phyloP scores from a whole-genome alignment of 2,329 filamentous ascomycete species.

The Trichophyton schoenleinii region DNA sequence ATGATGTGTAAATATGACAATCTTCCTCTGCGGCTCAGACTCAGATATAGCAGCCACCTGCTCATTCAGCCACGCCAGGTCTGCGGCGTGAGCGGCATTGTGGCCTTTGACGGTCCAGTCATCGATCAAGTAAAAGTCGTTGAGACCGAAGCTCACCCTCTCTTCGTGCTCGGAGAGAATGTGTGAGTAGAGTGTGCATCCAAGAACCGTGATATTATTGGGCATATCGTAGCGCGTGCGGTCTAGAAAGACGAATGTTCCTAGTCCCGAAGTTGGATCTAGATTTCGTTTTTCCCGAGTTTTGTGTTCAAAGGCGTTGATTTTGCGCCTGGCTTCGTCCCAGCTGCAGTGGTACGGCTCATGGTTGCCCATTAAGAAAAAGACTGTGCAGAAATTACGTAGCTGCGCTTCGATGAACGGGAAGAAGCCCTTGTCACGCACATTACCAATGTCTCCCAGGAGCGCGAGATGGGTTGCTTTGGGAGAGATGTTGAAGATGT shows the following conservation, averaged over 20 bases:
- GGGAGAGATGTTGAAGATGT: slow-evolving; percentile 37
- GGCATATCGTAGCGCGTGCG: slow-evolving; percentile 30
- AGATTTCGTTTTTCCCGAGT: neutral
- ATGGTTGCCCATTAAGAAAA: slow-evolving; percentile 46
- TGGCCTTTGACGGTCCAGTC: slow-evolving; percentile 26
- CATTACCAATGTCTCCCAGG: slow-evolving; percentile 45
- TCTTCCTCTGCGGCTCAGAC: slow-evolving; percentile 23
- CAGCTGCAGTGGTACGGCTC: slow-evolving; percentile 37
- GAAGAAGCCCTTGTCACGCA: slow-evolving; percentile 33
- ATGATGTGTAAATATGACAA: slow-evolving; percentile 31
- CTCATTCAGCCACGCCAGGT: slow-evolving; percentile 29
- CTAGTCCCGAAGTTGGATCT: slow-evolving; percentile 9
- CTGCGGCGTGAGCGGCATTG: slow-evolving; percentile 20
- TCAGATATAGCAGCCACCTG: slow-evolving; percentile 22
- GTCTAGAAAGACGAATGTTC: slow-evolving; percentile 33
- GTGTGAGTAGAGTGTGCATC: slow-evolving; percentile 41
- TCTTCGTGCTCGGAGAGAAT: slow-evolving; percentile 27
- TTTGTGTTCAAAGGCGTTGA: too few relatives aligned
- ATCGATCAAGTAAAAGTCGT: slow-evolving; percentile 41
- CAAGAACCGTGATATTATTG: slow-evolving; percentile 29
- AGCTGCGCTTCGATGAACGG: slow-evolving; percentile 40
- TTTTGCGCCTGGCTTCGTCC: slow-evolving; percentile 7
- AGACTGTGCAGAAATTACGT: slow-evolving; percentile 36
- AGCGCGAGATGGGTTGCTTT: slow-evolving; percentile 42
- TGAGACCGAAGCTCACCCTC: slow-evolving; percentile 34